phyloP scores from a whole-genome alignment of 2,329 filamentous ascomycete genomes.

The Didymella lethalis region DNA sequence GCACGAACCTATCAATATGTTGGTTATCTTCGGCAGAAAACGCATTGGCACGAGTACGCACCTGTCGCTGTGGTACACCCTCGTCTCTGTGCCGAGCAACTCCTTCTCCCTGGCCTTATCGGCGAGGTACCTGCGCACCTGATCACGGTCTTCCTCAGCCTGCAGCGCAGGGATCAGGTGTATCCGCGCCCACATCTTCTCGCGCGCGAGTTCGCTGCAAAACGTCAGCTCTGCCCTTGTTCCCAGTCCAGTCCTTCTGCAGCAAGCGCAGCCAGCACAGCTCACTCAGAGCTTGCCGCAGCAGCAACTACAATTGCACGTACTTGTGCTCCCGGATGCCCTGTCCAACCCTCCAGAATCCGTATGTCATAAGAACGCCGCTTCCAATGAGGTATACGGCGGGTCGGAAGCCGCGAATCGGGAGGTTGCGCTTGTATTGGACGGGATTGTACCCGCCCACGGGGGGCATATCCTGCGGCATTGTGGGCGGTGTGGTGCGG shows the following conservation, averaged over 20 bases:
- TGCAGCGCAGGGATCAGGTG: constrained; percentile 92
- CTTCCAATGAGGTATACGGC: constrained; percentile 78
- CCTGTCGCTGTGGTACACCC: constrained; percentile 89
- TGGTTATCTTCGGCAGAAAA: constrained; percentile 6
- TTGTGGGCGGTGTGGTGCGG: constrained; percentile 58
- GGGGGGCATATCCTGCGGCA: constrained; percentile 99
- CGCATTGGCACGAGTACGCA: constrained; percentile 56
- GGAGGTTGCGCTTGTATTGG: constrained; percentile 98
- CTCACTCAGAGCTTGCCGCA: neutral
- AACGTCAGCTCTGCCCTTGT: constrained; percentile 28
- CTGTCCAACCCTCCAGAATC: constrained; percentile 84
- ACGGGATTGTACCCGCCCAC: constrained; percentile 92
- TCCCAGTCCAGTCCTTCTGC: neutral
- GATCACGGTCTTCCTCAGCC: constrained; percentile 95
- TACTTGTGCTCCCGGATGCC: constrained; percentile 94
- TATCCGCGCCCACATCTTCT: constrained; percentile 98
- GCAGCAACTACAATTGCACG: constrained; percentile 40
- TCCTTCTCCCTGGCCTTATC: constrained; percentile 91
- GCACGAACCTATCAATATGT: constrained; percentile 59
- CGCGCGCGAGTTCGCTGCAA: constrained; percentile 84
- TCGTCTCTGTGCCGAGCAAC: constrained; percentile 81
- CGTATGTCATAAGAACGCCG: constrained; percentile 82
- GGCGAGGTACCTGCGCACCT: constrained; percentile 84
- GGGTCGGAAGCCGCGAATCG: constrained; percentile 87
- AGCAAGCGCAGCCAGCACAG: neutral